These are phyloP conservation scores for Aureobasidium melanogenum DNA, from an alignment of 2,329 filamentous ascomycete species.

Conservation along the genomic window DNA sequence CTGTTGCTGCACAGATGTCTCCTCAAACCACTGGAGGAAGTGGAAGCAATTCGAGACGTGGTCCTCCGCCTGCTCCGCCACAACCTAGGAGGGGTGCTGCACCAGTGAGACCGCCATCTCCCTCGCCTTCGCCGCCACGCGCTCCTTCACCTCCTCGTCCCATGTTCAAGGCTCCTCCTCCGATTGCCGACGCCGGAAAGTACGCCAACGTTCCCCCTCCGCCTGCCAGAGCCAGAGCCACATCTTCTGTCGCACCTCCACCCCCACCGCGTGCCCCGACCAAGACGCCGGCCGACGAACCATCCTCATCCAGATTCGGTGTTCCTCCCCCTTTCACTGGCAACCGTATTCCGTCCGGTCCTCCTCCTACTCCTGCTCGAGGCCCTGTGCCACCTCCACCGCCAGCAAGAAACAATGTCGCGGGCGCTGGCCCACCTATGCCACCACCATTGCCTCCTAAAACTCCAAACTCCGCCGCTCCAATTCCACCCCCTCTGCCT, in stretches of 20 bases:
- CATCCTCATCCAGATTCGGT: constrained; percentile 53
- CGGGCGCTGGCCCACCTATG: constrained; percentile 27
- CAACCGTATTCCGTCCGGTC: constrained; percentile 49
- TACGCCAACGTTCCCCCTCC: constrained; percentile 48
- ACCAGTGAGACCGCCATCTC: constrained; percentile 34
- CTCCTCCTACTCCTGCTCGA: constrained; percentile 42
- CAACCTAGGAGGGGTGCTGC: constrained; percentile 35
- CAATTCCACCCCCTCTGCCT: constrained; percentile 34
- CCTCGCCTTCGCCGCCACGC: constrained; percentile 58
- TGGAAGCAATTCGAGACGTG: constrained; percentile 46
- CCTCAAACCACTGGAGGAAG: constrained; percentile 54
- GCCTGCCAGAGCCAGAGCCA: constrained; percentile 48
- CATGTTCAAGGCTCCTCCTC: constrained; percentile 76
- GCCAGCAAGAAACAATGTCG: constrained; percentile 19
- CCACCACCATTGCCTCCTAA: constrained; percentile 35
- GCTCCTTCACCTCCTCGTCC: constrained; percentile 63
- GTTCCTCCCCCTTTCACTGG: constrained; percentile 75
- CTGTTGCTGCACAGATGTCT: constrained; percentile 40
- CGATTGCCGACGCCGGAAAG: constrained; percentile 82
- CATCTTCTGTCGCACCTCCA: constrained; percentile 23
- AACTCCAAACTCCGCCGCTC: constrained; percentile 23
- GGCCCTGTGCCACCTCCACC: constrained; percentile 15
- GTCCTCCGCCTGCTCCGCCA: constrained; percentile 51
- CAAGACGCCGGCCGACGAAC: constrained; percentile 54
- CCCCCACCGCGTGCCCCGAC: constrained; percentile 36